Base-by-base conservation (phyloP, 352 stramenopile species). In the Peronospora tabacina region DNA sequence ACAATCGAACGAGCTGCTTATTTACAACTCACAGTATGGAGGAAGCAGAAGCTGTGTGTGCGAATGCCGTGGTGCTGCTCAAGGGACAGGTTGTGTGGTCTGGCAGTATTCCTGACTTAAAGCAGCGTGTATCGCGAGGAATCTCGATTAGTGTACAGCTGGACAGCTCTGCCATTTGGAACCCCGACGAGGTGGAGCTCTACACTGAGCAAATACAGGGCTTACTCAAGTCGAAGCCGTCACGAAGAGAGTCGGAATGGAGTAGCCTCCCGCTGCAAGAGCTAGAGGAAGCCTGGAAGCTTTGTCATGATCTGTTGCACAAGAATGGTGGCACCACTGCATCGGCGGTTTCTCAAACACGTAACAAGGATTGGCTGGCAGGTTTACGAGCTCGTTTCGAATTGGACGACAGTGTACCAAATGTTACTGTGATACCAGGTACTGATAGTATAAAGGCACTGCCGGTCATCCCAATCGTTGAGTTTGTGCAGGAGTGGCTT, bases 21-120 rank as follows among this genome's bases (percentile, higher is more conserved):
- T 92, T 92, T 43, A 92, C 81, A 20, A 92, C 81, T 3, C 81
- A 92, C 53, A 90, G 81, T 29, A 89, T 92, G 76, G 81, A 92
- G 45, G 81, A 92, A 40, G 78, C 81, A 3, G 81, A 92, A 26
- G 78, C 81, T 5, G 81, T 92, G 38, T 92, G 81, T 44, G 79
- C 78, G 4, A 90, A 89, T 37, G 81, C 81, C 1, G 66, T 92
- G 13, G 77, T 92, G 39, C 56, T 92, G 5, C 74, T 75, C 49
- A 87, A 87, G 37, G 79, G 81, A 8, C 76, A 75, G 22, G 29
- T 80, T 5, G 81, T 89, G 24, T 92, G 79, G 78, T 71, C 58
- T 17, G 81, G 81, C 39, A 89, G 78, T 44, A 90, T 92, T 44
- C 74, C 74, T 1, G 74, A 86, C 37, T 63, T 92, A 36, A 92